Percentiles rank a stretch among this genome's conserved stretches.
Evolutionary conservation across 345 rosid species (phyloP).

Genomic region (Camelina hispida): DNA sequence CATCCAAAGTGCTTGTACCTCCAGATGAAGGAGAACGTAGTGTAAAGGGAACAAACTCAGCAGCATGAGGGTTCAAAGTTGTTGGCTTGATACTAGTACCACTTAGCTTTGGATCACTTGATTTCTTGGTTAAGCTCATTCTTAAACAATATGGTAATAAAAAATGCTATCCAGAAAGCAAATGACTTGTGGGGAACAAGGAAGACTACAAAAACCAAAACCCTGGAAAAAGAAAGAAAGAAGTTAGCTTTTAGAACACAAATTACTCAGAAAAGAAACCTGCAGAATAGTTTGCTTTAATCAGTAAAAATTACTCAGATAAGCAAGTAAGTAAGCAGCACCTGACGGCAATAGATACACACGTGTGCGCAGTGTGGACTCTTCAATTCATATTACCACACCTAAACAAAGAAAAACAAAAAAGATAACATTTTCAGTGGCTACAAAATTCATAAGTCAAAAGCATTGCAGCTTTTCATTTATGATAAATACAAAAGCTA

Average conservation of each 20-base stretch:
- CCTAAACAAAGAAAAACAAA: background rate
- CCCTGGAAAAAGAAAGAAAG: constrained; percentile 51
- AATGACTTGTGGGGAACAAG: background rate
- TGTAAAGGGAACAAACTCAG: constrained; percentile 87
- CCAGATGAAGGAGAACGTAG: constrained; percentile 65
- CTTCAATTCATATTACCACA: constrained; percentile 24
- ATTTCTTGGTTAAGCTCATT: constrained; percentile 92
- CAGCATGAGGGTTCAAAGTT: constrained; percentile 93
- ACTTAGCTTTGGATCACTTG: constrained; percentile 60
- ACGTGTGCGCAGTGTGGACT: constrained; percentile 13
- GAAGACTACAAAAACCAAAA: constrained; percentile 49
- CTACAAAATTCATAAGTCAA: constrained; percentile 28
- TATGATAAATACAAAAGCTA: background rate
- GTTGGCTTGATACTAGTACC: constrained; percentile 59
- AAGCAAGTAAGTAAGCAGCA: constrained; percentile 7
- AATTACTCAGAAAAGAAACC: constrained; percentile 44
- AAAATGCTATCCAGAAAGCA: background rate
- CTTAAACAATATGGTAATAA: constrained; percentile 41
- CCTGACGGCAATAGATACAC: constrained; percentile 29
- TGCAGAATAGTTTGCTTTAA: constrained; percentile 48
- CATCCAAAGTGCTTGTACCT: constrained; percentile 55
- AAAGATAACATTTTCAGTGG: constrained; percentile 14
- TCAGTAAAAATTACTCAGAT: constrained; percentile 6
- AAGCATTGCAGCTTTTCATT: constrained; percentile 22
- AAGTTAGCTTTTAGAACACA: constrained; percentile 13